These are phyloP conservation scores for Candida incommunis DNA, from an alignment of 805 yeast genomes.

Conservation along the genomic window DNA sequence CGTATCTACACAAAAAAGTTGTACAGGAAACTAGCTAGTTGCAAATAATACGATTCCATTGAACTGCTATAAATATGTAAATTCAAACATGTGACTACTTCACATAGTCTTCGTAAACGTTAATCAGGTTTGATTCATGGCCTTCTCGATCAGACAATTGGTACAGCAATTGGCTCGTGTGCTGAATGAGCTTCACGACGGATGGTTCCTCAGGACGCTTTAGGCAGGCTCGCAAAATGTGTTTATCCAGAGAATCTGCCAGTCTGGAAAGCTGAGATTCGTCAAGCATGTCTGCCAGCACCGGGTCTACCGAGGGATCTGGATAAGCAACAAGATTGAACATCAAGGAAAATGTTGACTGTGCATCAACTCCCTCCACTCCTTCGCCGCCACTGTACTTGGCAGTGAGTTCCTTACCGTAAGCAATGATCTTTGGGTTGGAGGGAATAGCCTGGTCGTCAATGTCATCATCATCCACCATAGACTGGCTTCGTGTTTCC, in stretches of 20 bases:
- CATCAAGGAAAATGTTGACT: not conserved
- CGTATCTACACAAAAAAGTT: slow-evolving; percentile 31
- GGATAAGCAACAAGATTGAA: not conserved
- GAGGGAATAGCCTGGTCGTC: not conserved
- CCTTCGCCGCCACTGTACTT: not conserved
- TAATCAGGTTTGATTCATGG: slow-evolving; percentile 25
- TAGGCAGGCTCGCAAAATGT: not conserved
- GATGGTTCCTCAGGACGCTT: not conserved
- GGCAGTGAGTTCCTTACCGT: not conserved
- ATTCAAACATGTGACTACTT: slow-evolving; percentile 12
- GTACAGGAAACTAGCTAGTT: slow-evolving; percentile 10
- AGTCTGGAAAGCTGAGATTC: not conserved
- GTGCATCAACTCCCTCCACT: not conserved
- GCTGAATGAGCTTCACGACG: not conserved
- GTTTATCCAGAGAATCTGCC: not conserved
- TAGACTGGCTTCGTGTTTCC: slow-evolving; percentile 5
- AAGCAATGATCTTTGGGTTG: not conserved
- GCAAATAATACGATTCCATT: not conserved
- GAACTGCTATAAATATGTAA: slow-evolving; percentile 1
- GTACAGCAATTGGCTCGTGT: slow-evolving; percentile 3
- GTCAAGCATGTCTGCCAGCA: not conserved
- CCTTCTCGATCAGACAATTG: slow-evolving; percentile 17
- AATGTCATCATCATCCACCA: not conserved
- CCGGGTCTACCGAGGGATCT: not conserved
- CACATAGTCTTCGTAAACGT: slow-evolving; percentile 33